Evolutionary conservation across 1,139 yeast species (phyloP), one percentile per base, ranked within the genome.

Genomic region (Hanseniaspora sp.): DNA sequence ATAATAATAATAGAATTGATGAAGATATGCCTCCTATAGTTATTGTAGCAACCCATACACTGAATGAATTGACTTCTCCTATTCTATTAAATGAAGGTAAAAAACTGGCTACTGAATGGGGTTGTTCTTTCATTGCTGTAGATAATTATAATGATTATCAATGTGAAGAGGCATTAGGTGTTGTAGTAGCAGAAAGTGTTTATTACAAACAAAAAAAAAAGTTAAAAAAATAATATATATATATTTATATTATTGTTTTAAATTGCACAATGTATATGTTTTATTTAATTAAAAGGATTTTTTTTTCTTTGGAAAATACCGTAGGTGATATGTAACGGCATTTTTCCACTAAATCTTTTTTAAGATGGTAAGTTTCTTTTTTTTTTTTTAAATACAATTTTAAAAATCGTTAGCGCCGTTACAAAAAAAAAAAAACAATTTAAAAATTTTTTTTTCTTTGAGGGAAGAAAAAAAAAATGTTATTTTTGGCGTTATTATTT

Each of bases 21-120:
- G 55, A 69, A 30, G 79, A 78, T 61, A 80, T 80, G 13, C 94
- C 92, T 0, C 88, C 90, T 0, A 75, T 82, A 9, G 70, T 84
- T 66, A 71, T 84, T 3, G 73, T 81, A 1, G 82, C 86, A 60
- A 82, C 90, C 0, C 83, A 83, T 61, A 63, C 71, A 0, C 69
- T 74, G 38, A 80, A 77, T 62, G 75, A 71, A 11, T 67, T 80
- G 46, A 78, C 81, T 0, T 78, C 86, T 31, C 86, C 86, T 0
- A 63, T 71, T 12, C 64, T 83, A 47, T 69, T 83, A 7, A 76
- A 76, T 43, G 69, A 73, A 55, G 94, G 92, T 0, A 71, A 69
- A 56, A 64, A 72, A 39, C 64, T 82, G 54, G 86, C 87, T 0
- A 63, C 68, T 38, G 63, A 69, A 31, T 83, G 90, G 90, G 72